These are phyloP conservation scores for Daldinia childiae DNA, from an alignment of 495 filamentous ascomycete species.

Conservation along the genomic window DNA sequence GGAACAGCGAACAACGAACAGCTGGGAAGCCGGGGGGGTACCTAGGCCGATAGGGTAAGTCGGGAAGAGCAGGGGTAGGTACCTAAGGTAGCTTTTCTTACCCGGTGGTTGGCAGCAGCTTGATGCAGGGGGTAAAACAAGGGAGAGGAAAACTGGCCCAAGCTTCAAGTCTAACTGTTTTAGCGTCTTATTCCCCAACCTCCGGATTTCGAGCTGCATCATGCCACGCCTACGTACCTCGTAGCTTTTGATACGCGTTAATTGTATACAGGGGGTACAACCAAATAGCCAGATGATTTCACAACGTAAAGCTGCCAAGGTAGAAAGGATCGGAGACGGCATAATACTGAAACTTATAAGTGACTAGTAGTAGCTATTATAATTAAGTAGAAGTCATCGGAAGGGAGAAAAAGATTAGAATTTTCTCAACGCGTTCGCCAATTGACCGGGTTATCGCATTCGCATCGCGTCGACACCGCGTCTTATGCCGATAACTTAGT, in stretches of 20 bases:
- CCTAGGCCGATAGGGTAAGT: background rate
- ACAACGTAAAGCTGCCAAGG: background rate
- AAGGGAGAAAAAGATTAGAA: background rate
- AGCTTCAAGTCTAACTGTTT: slow-evolving; percentile 11
- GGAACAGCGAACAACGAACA: slow-evolving; percentile 4
- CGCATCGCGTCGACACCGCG: background rate
- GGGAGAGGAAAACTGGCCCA: background rate
- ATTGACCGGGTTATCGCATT: background rate
- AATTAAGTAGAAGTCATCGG: too few species aligned
- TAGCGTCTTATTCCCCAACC: slow-evolving; percentile 26
- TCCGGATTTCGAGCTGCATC: slow-evolving; percentile 10
- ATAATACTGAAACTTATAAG: too few species aligned
- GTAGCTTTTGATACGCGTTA: background rate
- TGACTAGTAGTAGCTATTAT: too few species aligned
- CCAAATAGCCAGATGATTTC: background rate
- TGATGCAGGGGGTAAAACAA: slow-evolving; percentile 11
- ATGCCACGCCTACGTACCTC: background rate
- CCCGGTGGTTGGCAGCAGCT: slow-evolving; percentile 37
- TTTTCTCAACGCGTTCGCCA: background rate
- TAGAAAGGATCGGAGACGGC: too few species aligned
- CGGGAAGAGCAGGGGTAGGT: background rate
- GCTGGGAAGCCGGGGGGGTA: slow-evolving; percentile 4
- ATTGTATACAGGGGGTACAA: background rate
- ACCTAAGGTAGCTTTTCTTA: slow-evolving; percentile 5
- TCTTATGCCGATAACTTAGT: background rate